phyloP scores from a whole-genome alignment of 2,329 filamentous ascomycete genomes.

The Claviceps sp. region DNA sequence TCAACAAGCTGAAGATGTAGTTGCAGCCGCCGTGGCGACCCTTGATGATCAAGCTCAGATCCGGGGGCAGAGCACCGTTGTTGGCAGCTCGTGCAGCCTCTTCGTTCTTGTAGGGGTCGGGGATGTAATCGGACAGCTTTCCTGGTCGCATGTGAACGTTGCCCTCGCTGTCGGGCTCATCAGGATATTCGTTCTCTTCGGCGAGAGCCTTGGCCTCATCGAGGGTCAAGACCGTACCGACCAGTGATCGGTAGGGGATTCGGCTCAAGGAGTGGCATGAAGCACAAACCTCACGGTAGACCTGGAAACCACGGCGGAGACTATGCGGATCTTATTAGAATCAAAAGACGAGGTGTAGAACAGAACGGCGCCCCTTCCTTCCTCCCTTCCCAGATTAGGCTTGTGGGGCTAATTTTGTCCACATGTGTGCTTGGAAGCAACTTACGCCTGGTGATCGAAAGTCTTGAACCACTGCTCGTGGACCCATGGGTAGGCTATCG shows the following conservation, averaged over 20 bases:
- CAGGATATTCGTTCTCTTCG: constrained; percentile 97
- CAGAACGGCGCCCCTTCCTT: background rate
- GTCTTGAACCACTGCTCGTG: constrained; percentile 87
- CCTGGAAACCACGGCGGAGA: constrained; percentile 97
- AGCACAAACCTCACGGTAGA: constrained; percentile 96
- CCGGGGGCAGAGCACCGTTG: constrained; percentile 92
- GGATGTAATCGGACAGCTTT: constrained; percentile 97
- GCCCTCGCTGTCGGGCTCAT: constrained; percentile 93
- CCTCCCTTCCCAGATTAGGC: no score
- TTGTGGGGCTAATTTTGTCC: background rate
- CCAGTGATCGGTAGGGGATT: constrained; percentile 84
- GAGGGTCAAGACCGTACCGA: constrained; percentile 85
- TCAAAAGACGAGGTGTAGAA: background rate
- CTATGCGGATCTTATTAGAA: constrained; percentile 29
- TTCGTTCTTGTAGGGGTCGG: constrained; percentile 94
- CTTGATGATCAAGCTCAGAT: constrained; percentile 97
- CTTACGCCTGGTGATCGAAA: constrained; percentile 93
- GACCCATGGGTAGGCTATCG: constrained; percentile 90
- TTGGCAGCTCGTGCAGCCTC: constrained; percentile 96
- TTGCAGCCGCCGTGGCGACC: constrained; percentile 93
- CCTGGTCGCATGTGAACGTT: constrained; percentile 97
- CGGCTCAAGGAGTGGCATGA: constrained; percentile 94
- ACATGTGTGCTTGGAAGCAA: background rate
- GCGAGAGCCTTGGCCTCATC: constrained; percentile 96
- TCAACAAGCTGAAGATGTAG: constrained; percentile 96